Base-by-base conservation (phyloP, 305 asterid genomes). In the Fraxinus floribunda region DNA sequence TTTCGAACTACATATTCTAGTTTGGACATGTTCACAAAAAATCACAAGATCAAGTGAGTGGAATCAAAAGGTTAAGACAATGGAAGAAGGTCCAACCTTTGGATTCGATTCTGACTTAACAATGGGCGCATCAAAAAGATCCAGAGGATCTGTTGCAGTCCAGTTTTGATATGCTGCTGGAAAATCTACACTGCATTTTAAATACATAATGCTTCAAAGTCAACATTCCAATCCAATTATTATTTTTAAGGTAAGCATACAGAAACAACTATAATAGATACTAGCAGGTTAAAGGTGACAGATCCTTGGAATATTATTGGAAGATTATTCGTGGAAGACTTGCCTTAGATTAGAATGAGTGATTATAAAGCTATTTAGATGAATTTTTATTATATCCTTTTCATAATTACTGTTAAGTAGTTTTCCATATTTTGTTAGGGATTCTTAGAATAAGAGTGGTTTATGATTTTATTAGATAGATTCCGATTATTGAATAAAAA, bases 151-250 rank as follows among this genome's bases (percentile, higher is more conserved):
- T 79, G 97, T 93, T 70, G 89, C 86, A 79, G 88, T 85, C 98
- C 98, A 94, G 88, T 93, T 93, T 89, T 91, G 98, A 89, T 90
- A 94, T 80, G 93, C 79, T 70, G 94, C 92, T 9, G 97, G 93
- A 83, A 94, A 93, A 87, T 93, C 98, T 89, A 92, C 93, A 83
- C 98, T 94, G 79, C 79, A 91, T 84, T 81, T 85, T 79, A 84
- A 78, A 89, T 79, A 75, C 7, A 30, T 81, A 87, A 77, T 76
- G 79, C 60, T 68, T 85, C 78, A 75, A 38, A 76, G 83, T 81
- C 83, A 78, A 36, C 15, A 71, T 34, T 10, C 6, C 57, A 82
- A 81, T 76, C 76, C 60, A 49, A 84, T 71, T 73, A 62, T 1
- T 36, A 55, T 11, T 52, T 39, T 81, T 73, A 81, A 79, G 81